phyloP scores from a whole-genome alignment of 495 filamentous ascomycete species.

The Ascodesmis nigricans region DNA sequence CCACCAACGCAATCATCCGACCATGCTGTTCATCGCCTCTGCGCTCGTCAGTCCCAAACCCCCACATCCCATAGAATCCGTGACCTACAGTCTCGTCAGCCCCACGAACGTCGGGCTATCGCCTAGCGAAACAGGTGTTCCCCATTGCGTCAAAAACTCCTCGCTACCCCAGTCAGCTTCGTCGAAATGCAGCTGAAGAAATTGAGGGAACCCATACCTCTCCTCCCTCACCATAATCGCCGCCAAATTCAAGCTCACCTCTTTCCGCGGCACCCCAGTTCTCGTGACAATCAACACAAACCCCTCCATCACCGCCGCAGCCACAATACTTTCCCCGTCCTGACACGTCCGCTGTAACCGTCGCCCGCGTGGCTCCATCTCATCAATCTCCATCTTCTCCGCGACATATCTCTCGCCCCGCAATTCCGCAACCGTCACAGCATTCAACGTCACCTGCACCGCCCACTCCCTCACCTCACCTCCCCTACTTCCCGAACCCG shows the following conservation, averaged over 20 bases:
- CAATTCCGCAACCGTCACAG: constrained; percentile 13
- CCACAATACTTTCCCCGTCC: constrained; percentile 16
- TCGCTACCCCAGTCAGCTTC: constrained; percentile 7
- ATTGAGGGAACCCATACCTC: constrained; percentile 5
- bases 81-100: constrained; percentile 16
- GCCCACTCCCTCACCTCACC: constrained; percentile 7
- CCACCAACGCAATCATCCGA: constrained; percentile 14
- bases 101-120: constrained; percentile 20
- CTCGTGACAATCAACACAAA: constrained; percentile 14
- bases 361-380: background rate
- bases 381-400: constrained; percentile 13
- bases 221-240: constrained; percentile 11
- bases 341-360: constrained; percentile 14
- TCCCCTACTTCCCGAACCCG: background rate
- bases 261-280: constrained; percentile 6
- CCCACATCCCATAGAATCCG: background rate
- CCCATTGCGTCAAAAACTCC: constrained; percentile 15
- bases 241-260: constrained; percentile 14
- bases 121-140: constrained; percentile 8
- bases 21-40: constrained; percentile 7
- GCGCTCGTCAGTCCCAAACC: background rate
- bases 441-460: constrained; percentile 17
- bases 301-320: constrained; percentile 12
- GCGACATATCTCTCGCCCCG: constrained; percentile 7
- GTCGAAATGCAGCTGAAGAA: background rate